Conservation (phyloP, 805 yeast species). For the Clavispora vitiphila region DNA sequence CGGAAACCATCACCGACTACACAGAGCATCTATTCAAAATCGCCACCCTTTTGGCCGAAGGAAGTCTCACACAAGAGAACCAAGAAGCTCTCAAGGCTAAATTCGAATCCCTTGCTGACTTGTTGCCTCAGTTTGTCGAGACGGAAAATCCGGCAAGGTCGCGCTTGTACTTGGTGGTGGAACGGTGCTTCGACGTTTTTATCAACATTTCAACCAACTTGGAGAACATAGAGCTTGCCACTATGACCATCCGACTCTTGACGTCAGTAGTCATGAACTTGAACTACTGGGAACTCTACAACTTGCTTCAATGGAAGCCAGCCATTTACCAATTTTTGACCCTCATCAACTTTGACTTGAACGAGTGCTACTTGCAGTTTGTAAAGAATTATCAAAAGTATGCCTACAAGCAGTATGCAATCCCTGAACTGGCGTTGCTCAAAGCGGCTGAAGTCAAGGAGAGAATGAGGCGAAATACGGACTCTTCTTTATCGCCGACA, state of each 20-base stretch:
- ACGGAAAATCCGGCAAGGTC: slow-evolving; percentile 25
- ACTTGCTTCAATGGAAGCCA: slow-evolving; percentile 37
- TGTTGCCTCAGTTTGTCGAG: slow-evolving; percentile 19
- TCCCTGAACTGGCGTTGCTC: background rate
- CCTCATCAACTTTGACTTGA: slow-evolving; percentile 35
- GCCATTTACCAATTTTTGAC: slow-evolving; percentile 35
- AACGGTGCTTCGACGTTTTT: slow-evolving; percentile 35
- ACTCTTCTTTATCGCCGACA: background rate
- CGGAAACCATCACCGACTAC: slow-evolving; percentile 31
- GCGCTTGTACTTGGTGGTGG: slow-evolving; percentile 30
- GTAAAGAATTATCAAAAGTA: slow-evolving; percentile 28
- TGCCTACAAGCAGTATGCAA: slow-evolving; percentile 16
- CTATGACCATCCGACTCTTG: slow-evolving; percentile 32
- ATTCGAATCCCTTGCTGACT: slow-evolving; percentile 19
- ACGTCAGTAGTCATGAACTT: slow-evolving; percentile 32
- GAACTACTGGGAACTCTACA: slow-evolving; percentile 43
- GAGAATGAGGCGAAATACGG: slow-evolving; percentile 4
- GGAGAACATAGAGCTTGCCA: slow-evolving; percentile 26
- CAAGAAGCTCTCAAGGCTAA: slow-evolving; percentile 19
- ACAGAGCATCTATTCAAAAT: slow-evolving; percentile 33
- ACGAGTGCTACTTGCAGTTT: slow-evolving; percentile 36
- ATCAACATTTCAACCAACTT: slow-evolving; percentile 30
- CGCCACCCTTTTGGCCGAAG: slow-evolving; percentile 21
- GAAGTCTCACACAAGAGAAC: slow-evolving; percentile 11
- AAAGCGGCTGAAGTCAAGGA: slow-evolving; percentile 7